Base-by-base conservation (phyloP, 495 filamentous ascomycete genomes). In the Oleoguttula mirabilis region DNA sequence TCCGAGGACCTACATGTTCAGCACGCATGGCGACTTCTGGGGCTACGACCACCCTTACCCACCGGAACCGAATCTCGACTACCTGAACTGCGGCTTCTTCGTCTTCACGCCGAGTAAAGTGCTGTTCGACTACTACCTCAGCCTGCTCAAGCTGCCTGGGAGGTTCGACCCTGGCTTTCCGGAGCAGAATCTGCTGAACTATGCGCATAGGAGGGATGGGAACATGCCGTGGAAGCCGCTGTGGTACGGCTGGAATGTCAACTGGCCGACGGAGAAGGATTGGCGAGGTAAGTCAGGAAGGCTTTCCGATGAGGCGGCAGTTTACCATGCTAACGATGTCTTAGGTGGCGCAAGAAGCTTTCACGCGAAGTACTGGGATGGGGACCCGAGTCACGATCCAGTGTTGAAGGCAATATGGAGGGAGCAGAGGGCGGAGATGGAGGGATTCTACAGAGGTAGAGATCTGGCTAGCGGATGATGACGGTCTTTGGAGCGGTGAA, bases 191-290 rank as follows among this genome's bases (percentile, higher is more conserved):
- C 21, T 55, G 17, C 33, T 55, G 17, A 55, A 55, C 35, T 50
- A 53, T 41, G 53, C 50, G 37, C 50, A 56, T 34, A 31, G 46
- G 21, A 21, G 36, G 22, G 53, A 50, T 19, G 49, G 53, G 1
- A 50, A 44, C 27, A 52, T 56, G 53, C 50, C 53, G 31, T 56
- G 53, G 53, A 39, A 38, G 15, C 43, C 46, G 32, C 35, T 54
- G 31, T 52, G 51, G 51, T 46, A 57, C 44, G 47, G 41, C n/a
- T 57, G 55, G 55, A 57, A 57, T 41, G 43, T 52, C 17, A 52
- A 57, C 31, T 57, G 47, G 47, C 55, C 55, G 20, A 52, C 35
- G 16, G 48, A 42, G 32, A 41, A 32, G 20, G 51, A 57, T 36
- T 50, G 45, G 51, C 11, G 42, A 33, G 51, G 36, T 46, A 28